Base-by-base conservation (phyloP, 108 stramenopile species). In the Nitzschia sp. region DNA sequence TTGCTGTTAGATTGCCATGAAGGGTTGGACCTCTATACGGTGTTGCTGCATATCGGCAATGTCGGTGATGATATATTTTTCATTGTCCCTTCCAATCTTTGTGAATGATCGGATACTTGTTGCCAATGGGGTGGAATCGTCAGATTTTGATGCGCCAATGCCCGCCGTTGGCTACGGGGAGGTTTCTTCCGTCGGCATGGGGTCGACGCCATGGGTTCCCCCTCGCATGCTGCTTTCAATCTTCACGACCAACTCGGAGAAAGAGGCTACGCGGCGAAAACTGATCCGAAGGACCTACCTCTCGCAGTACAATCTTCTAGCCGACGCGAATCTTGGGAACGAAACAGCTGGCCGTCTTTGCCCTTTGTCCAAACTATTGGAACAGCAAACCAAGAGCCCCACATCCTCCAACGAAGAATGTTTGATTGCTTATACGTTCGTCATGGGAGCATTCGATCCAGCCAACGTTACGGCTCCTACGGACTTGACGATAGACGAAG, bases 281-380 rank as follows among this genome's bases (percentile, higher is more conserved):
- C n/a, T n/a, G n/a, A n/a, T n/a, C n/a, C n/a, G n/a, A n/a, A 59
- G 23, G 27, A 35, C 58, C 17, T 59, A 59, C 31, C 27, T 59
- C 25, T 17, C 13, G 9, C 17, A 15, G 33, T 32, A 32, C 30
- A 30, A 33, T 18, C 15, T 54, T 25, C 26, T 54, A 23, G 15
- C 33, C n/a, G n/a, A n/a, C n/a, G n/a, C n/a, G n/a, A n/a, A n/a
- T n/a, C n/a, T n/a, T n/a, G n/a, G n/a, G n/a, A 33, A n/a, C 13
- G 33, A 33, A 59, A 33, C 30, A 1, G 19, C 58, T n/a, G 33
- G 27, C 27, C 28, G 31, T 13, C 2, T 59, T 0, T 59, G 58
- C 35, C 18, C 33, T 8, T 34, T 59, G 15, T n/a, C 30, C 30
- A 33, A 59, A 0, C 35, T 59, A 33, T 33, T 59, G 17, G 27